These are phyloP conservation scores for Parietaria judaica DNA, from an alignment of 306 rosid species.

Conservation along the genomic window DNA sequence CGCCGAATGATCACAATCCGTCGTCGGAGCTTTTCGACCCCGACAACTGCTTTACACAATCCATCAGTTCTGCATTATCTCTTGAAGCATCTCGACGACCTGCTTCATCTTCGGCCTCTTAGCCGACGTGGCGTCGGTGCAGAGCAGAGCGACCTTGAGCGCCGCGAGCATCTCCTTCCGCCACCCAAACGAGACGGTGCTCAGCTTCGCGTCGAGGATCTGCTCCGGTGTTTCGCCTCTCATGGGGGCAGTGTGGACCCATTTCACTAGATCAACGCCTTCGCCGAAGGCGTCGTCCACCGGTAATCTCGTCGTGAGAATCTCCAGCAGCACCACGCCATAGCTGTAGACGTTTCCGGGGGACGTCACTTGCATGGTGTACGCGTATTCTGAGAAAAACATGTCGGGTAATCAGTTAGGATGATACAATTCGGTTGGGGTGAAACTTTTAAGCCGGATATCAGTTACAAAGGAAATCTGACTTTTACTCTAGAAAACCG, in stretches of 20 bases:
- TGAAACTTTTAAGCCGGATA: too few species aligned
- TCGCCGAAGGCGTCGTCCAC: slow-evolving; percentile 92
- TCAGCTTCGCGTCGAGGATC: slow-evolving; percentile 80
- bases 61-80: slow-evolving; percentile 44
- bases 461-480: too few species aligned
- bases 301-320: slow-evolving; percentile 78
- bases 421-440: too few species aligned
- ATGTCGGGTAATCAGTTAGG: too few species aligned
- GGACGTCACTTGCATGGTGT: slow-evolving; percentile 99
- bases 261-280: slow-evolving; percentile 90
- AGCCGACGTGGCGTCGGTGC: slow-evolving; percentile 88
- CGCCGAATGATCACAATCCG: too few species aligned
- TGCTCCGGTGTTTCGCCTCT: slow-evolving; percentile 98
- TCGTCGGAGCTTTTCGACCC: neutral
- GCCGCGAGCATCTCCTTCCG: slow-evolving; percentile 99
- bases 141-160: slow-evolving; percentile 85
- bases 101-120: slow-evolving; percentile 94
- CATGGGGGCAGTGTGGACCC: slow-evolving; percentile 86
- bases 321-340: slow-evolving; percentile 87
- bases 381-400: slow-evolving; percentile 72
- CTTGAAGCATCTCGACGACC: slow-evolving; percentile 92
- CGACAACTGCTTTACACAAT: neutral
- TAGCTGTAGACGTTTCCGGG: slow-evolving; percentile 96
- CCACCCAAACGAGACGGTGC: slow-evolving; percentile 94
- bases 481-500: too few species aligned